Conservation (phyloP, 2,329 filamentous ascomycete species). For the Annulohypoxylon truncatum region DNA sequence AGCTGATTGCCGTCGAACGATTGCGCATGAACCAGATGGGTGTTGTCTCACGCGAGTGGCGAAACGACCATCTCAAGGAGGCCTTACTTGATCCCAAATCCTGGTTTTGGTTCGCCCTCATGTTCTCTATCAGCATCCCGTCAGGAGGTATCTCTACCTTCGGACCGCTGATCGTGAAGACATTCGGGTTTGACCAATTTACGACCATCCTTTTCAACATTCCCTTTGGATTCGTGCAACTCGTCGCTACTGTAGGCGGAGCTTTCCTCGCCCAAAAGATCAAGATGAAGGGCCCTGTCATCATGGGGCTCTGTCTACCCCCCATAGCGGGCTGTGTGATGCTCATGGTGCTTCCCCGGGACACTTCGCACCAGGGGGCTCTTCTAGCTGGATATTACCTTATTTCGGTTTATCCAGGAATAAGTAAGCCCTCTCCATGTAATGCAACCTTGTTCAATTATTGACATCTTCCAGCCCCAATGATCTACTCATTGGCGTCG, state of each 20-base stretch:
- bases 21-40: slow-evolving; percentile 67
- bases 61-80: slow-evolving; percentile 64
- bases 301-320: slow-evolving; percentile 49
- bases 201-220: slow-evolving; percentile 66
- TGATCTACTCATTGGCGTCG: slow-evolving; percentile 71
- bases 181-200: slow-evolving; percentile 63
- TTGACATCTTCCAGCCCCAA: slow-evolving; percentile 57
- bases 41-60: slow-evolving; percentile 63
- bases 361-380: slow-evolving; percentile 43
- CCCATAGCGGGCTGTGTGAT: slow-evolving; percentile 47
- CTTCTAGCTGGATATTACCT: slow-evolving; percentile 55
- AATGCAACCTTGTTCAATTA: background rate
- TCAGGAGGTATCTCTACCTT: slow-evolving; percentile 67
- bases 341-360: slow-evolving; percentile 44
- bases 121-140: slow-evolving; percentile 65
- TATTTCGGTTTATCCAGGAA: slow-evolving; percentile 68
- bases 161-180: slow-evolving; percentile 63
- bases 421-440: slow-evolving; percentile 52
- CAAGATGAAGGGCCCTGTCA: slow-evolving; percentile 63
- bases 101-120: slow-evolving; percentile 67
- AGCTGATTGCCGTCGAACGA: slow-evolving; percentile 64
- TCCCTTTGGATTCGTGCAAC: slow-evolving; percentile 66
- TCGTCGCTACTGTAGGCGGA: slow-evolving; percentile 65
- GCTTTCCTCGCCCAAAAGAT: slow-evolving; percentile 61
- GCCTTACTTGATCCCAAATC: slow-evolving; percentile 68